Percentiles rank a stretch among this genome's conserved stretches.
Evolutionary conservation across 1,139 yeast genomes (phyloP).

Genomic region (Entelexis sorbosivorans): DNA sequence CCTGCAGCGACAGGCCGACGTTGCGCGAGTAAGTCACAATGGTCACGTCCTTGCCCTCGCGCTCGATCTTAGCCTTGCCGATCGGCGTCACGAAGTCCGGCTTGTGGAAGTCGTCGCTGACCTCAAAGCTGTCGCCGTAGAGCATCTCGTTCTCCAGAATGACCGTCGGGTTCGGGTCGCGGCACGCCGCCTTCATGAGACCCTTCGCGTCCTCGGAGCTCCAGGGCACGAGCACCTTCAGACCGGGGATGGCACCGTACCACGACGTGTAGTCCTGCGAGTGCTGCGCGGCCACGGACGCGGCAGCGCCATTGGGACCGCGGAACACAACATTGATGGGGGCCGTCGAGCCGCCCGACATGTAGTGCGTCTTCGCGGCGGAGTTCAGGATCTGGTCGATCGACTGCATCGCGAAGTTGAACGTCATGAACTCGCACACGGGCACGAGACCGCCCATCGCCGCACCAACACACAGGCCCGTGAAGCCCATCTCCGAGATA

Average conservation of each 20-base stretch:
- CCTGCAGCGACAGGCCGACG: slow-evolving; percentile 72
- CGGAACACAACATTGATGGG: slow-evolving; percentile 87
- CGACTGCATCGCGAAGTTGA: slow-evolving; percentile 98
- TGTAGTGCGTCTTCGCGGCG: slow-evolving; percentile 95
- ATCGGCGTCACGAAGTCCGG: slow-evolving; percentile 86
- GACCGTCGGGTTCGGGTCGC: slow-evolving; percentile 97
- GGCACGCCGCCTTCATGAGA: slow-evolving; percentile 84
- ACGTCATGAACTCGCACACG: slow-evolving; percentile 96
- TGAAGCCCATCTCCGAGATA: slow-evolving; percentile 97
- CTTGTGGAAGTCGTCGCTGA: slow-evolving; percentile 78
- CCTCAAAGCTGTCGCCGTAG: slow-evolving; percentile 84
- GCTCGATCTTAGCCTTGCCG: slow-evolving; percentile 92
- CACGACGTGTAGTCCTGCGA: slow-evolving; percentile 96
- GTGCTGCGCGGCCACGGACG: slow-evolving; percentile 99
- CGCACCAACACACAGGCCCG: slow-evolving; percentile 96
- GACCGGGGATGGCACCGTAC: slow-evolving; percentile 97
- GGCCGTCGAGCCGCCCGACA: slow-evolving; percentile 98
- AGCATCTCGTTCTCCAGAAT: slow-evolving; percentile 91
- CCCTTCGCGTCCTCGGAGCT: slow-evolving; percentile 96
- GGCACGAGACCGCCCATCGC: slow-evolving; percentile 96
- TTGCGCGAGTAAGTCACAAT: slow-evolving; percentile 87
- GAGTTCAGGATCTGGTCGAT: slow-evolving; percentile 97
- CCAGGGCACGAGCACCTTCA: slow-evolving; percentile 91
- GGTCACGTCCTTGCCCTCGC: slow-evolving; percentile 82
- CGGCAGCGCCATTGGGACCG: slow-evolving; percentile 99